These are phyloP conservation scores for Hypomontagnella submonticulosa DNA, from an alignment of 495 filamentous ascomycete genomes.

Conservation along the genomic window DNA sequence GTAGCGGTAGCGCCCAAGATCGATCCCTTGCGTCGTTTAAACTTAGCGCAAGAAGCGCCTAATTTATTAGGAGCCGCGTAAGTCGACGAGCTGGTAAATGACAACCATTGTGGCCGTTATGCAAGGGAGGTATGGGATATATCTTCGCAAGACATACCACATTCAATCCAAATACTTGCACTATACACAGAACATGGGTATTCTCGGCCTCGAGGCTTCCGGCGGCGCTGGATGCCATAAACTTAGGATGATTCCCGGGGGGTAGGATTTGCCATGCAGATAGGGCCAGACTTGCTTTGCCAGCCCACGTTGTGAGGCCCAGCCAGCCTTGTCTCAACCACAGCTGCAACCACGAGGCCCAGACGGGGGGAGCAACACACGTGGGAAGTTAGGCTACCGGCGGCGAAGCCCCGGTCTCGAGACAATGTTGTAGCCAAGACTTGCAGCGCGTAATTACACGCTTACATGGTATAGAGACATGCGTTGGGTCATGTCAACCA, in stretches of 20 bases:
- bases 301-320: background rate
- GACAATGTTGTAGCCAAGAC: background rate
- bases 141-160: slow-evolving; percentile 9
- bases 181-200: too few species aligned
- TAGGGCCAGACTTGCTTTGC: slow-evolving; percentile 3
- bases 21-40: slow-evolving; percentile 36
- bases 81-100: slow-evolving; percentile 7
- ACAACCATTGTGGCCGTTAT: slow-evolving; percentile 2
- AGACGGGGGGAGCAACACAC: too few species aligned
- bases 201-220: too few species aligned
- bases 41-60: background rate
- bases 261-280: slow-evolving; percentile 5
- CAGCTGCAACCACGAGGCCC: background rate
- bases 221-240: slow-evolving; percentile 5
- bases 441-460: too few species aligned
- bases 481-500: background rate
- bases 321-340: slow-evolving; percentile 26
- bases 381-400: background rate
- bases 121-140: slow-evolving; percentile 29
- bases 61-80: slow-evolving; percentile 8
- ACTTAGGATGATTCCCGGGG: background rate
- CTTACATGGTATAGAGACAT: too few species aligned
- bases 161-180: slow-evolving; percentile 5
- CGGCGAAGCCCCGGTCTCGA: background rate
- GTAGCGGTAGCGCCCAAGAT: slow-evolving; percentile 15